Percentiles rank a stretch among this genome's conserved stretches.
phyloP scores from a whole-genome alignment of 495 filamentous ascomycete genomes.

The Usnea hakonensis region DNA sequence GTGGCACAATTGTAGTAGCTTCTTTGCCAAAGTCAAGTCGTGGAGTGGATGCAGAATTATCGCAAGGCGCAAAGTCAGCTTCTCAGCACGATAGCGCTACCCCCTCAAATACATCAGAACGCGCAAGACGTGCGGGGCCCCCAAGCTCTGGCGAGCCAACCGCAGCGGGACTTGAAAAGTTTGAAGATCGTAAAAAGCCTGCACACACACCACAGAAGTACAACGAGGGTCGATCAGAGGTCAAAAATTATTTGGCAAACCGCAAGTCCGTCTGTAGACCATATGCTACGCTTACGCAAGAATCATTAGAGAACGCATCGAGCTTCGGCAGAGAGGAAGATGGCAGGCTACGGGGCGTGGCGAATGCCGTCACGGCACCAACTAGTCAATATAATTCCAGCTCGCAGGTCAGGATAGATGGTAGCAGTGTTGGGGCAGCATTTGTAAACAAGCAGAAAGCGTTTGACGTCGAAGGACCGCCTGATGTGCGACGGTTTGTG shows the following conservation, averaged over 20 bases:
- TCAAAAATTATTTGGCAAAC: slow-evolving; percentile 20
- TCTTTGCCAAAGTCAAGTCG: not conserved
- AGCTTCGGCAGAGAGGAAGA: slow-evolving; percentile 9
- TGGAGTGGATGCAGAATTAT: not conserved
- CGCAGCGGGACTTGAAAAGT: not conserved
- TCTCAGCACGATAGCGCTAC: not conserved
- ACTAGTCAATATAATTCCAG: slow-evolving; percentile 12
- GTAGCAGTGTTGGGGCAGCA: not conserved
- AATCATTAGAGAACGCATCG: slow-evolving; percentile 13
- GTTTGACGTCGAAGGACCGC: not conserved
- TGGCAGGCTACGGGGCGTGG: not conserved
- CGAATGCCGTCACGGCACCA: slow-evolving; percentile 7
- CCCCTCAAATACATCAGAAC: not conserved
- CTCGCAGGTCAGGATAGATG: not conserved
- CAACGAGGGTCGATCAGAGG: slow-evolving; percentile 35
- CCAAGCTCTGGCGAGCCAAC: slow-evolving; percentile 7
- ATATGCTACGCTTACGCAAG: slow-evolving; percentile 23
- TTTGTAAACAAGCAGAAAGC: slow-evolving; percentile 5
- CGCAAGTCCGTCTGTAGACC: slow-evolving; percentile 21
- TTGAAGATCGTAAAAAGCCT: slow-evolving; percentile 22
- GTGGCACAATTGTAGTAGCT: slow-evolving; percentile 39
- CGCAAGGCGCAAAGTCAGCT: slow-evolving; percentile 2
- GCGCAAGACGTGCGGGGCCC: not conserved
- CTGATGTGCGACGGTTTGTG: slow-evolving; percentile 23
- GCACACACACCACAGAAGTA: slow-evolving; percentile 44